Conservation (phyloP, 352 stramenopile genomes). For the Phytophthora pisi region DNA sequence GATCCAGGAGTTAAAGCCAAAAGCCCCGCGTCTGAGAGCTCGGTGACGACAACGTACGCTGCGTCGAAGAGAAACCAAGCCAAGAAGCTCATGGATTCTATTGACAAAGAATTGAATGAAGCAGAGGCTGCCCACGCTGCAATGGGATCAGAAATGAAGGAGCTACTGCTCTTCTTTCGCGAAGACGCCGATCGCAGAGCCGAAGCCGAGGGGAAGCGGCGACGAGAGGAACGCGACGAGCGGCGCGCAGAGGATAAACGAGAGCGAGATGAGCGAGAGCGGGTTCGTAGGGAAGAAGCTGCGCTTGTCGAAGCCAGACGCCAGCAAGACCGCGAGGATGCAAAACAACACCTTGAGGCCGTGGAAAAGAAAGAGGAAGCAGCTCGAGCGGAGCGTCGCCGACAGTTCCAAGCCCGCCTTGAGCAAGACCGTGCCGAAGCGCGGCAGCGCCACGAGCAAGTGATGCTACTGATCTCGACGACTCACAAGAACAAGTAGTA, state of each 20-base stretch:
- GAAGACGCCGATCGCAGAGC: background rate
- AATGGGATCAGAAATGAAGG: background rate
- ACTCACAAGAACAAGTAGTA: background rate
- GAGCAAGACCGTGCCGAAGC: background rate
- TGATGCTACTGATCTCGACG: background rate
- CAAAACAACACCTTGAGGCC: background rate
- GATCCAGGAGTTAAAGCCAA: background rate
- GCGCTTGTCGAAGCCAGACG: background rate
- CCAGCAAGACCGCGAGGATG: background rate
- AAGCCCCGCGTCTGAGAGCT: background rate
- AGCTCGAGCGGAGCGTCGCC: background rate
- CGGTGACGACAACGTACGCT: background rate
- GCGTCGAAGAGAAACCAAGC: background rate
- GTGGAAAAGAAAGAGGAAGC: background rate
- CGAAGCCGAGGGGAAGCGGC: background rate
- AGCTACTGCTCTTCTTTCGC: background rate
- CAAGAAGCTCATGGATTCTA: background rate
- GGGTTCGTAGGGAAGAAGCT: background rate
- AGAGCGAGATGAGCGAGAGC: background rate
- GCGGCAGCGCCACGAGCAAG: background rate
- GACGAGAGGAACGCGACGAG: background rate
- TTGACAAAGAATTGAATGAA: background rate
- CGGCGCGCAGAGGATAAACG: background rate
- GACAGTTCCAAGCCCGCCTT: background rate
- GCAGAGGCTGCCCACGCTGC: background rate